phyloP scores from a whole-genome alignment of 495 filamentous ascomycete species.

The Cudoniella acicularis region DNA sequence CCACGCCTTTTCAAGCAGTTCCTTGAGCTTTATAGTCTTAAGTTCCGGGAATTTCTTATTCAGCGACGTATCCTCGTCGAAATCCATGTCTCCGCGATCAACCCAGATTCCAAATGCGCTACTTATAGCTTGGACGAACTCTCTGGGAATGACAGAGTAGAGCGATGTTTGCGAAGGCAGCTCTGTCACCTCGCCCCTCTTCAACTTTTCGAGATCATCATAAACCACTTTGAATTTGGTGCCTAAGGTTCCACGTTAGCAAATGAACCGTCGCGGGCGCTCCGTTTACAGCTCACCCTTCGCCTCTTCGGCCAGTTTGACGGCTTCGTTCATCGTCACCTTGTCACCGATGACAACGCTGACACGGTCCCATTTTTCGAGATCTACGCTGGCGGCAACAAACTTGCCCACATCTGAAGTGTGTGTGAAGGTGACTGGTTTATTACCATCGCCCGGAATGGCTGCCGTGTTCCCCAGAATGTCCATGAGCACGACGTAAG shows the following conservation, averaged over 20 bases:
- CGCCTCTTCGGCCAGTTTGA: constrained; percentile 42
- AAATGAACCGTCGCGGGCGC: no score
- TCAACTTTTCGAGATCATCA: constrained; percentile 44
- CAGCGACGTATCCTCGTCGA: constrained; percentile 26
- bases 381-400: constrained; percentile 40
- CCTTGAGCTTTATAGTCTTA: no score
- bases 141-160: constrained; percentile 36
- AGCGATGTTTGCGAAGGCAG: constrained; percentile 32
- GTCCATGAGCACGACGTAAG: constrained; percentile 42
- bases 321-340: constrained; percentile 43
- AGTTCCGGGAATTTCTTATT: constrained; percentile 38
- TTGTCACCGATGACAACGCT: constrained; percentile 43
- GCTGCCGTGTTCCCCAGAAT: constrained; percentile 41
- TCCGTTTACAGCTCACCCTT: constrained; percentile 33
- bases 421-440: constrained; percentile 47
- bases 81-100: constrained; percentile 25
- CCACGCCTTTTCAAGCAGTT: no score
- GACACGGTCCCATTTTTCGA: constrained; percentile 43
- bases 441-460: constrained; percentile 50
- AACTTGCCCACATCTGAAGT: constrained; percentile 49
- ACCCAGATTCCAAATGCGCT: constrained; percentile 31
- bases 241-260: no score
- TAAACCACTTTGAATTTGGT: constrained; percentile 46
- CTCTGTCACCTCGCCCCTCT: constrained; percentile 42
- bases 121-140: constrained; percentile 27